Evolutionary conservation across 805 yeast species (phyloP), one percentile per base, ranked within the genome.

Genomic region (Lachancea sp.): DNA sequence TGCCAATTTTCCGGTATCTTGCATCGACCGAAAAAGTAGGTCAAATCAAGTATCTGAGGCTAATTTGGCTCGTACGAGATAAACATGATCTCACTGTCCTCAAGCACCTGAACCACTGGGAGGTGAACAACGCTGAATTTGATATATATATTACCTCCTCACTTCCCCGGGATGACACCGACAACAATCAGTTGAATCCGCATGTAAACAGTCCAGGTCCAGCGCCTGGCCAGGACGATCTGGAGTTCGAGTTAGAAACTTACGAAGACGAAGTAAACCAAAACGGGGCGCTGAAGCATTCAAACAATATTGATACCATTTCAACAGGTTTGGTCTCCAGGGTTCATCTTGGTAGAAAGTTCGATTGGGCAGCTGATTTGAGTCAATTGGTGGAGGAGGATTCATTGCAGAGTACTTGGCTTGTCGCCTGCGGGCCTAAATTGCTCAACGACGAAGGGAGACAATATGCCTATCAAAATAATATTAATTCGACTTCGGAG

Each of bases 21-120:
- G 52, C 52, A 8, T 29, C 34, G 15, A 35, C 38, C 4, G 55
- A 56, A 23, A 49, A 47, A 8, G 48, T 42, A 13, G 45, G 33
- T 7, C 57, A 52, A 17, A 51, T 56, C 35, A 38, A 41, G 11
- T 67, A 47, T 34, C 51, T 74, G 2, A 63, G 64, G 17, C 54
- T 80, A 38, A 57, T 72, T 6, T 82, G 90, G 90, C 63, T 77
- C 17, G 63, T 75, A 0, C 61, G 71, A 32, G 67, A 65, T 40
- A 62, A 60, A 32, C 50, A 60, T 2, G 86, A 80, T 51, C 44
- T 71, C 13, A 72, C 67, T 51, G 53, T 78, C 5, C 55, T 77
- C 29, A 60, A 66, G 9, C 42, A 50, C 3, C 42, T 36, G 21
- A 22, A 31, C 3, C 21, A 18, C 9, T 15, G 28, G 5, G 22